Percentiles rank a stretch among this genome's conserved stretches.
Conservation (phyloP, 2,329 filamentous ascomycete species). For the Teratosphaeria gauchensis region DNA sequence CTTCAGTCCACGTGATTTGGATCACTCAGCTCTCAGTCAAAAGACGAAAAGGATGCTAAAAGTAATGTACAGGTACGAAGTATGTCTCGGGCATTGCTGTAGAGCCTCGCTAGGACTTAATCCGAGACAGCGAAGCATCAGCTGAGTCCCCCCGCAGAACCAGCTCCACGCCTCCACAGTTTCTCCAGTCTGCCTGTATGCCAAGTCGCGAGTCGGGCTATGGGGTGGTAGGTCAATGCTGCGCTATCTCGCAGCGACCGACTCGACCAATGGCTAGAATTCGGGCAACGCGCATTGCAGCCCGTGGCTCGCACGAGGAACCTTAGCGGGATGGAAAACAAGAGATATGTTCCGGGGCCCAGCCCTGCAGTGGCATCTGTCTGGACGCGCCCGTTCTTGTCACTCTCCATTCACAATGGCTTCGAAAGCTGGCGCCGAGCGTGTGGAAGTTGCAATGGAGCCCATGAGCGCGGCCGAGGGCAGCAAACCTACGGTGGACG, state of each 20-base stretch:
- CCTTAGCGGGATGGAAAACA: not conserved
- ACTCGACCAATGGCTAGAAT: not conserved
- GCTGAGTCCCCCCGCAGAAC: not conserved
- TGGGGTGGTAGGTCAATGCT: too few species aligned
- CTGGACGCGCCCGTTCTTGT: not conserved
- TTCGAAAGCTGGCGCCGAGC: not conserved
- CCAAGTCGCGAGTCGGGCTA: not conserved
- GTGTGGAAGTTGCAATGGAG: not conserved
- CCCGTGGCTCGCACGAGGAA: not conserved
- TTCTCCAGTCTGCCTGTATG: not conserved
- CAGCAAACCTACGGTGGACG: constrained; percentile 6
- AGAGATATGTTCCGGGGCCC: not conserved
- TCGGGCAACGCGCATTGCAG: not conserved
- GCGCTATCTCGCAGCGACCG: not conserved
- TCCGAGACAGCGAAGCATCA: not conserved
- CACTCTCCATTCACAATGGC: not conserved
- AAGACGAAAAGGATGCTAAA: not conserved
- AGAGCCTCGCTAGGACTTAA: not conserved
- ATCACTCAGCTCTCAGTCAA: not conserved
- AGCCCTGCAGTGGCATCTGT: not conserved
- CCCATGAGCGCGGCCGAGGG: not conserved
- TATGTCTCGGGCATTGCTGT: not conserved
- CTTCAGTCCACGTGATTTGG: not conserved
- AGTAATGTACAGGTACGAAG: not conserved
- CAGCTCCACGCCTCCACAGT: not conserved